Evolutionary conservation across 306 rosid genomes (phyloP).

Genomic region (Acmispon strigosus): DNA sequence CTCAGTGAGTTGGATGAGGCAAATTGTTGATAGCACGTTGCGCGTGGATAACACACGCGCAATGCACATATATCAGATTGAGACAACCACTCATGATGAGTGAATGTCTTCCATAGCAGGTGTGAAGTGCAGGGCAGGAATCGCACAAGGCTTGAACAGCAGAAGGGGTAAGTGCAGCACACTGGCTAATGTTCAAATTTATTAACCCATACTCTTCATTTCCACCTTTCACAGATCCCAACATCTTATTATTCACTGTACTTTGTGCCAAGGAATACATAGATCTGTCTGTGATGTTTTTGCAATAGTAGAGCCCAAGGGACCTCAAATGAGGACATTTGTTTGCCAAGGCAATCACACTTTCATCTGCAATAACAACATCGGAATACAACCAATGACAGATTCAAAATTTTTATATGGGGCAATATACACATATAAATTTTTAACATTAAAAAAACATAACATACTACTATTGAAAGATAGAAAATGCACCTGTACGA

Average conservation of each 20-base stretch:
- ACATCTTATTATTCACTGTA: conserved; percentile 51
- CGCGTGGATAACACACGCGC: conserved; percentile 68
- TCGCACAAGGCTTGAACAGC: conserved; percentile 93
- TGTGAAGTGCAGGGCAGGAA: conserved; percentile 78
- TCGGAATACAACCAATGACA: no score
- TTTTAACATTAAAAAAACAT: no score
- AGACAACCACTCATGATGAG: conserved; percentile 90
- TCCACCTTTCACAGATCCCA: conserved; percentile 50
- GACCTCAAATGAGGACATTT: conserved; percentile 66
- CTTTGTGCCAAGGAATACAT: conserved; percentile 92
- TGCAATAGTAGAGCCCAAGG: conserved; percentile 84
- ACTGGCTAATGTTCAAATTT: conserved; percentile 86
- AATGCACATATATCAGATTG: conserved; percentile 73
- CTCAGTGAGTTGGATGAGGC: conserved; percentile 61
- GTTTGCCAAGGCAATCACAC: conserved; percentile 82
- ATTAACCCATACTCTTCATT: conserved; percentile 66
- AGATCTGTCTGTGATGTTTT: conserved; percentile 88
- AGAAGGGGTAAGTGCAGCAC: conserved; percentile 87
- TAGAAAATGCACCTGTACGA: no score
- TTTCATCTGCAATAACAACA: conserved; percentile 56
- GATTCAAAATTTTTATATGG: no score
- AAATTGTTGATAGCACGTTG: conserved; percentile 32
- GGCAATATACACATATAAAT: no score
- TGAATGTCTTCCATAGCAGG: conserved; percentile 85
- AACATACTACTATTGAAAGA: no score